Evolutionary conservation across 345 rosid species (phyloP).

Genomic region (Eutrema japonicum): DNA sequence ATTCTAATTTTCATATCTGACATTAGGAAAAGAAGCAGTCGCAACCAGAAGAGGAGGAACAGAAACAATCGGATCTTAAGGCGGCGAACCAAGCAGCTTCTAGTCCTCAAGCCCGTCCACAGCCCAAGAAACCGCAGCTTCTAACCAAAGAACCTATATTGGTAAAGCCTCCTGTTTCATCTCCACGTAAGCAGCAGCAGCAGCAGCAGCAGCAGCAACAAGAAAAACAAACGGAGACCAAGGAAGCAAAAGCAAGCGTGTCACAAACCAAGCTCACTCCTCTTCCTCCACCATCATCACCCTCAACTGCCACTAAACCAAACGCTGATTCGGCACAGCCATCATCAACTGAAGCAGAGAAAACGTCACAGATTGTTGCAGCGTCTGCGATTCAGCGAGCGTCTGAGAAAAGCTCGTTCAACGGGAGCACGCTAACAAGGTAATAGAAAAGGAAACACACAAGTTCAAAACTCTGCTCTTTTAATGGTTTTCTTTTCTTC

Average conservation of each 20-base stretch:
- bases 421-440: slow-evolving; percentile 29
- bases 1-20: not conserved
- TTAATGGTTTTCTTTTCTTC: slow-evolving; percentile 18
- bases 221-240: slow-evolving; percentile 37
- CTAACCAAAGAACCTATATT: slow-evolving; percentile 44
- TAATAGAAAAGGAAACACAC: slow-evolving; percentile 22
- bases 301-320: slow-evolving; percentile 34
- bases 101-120: slow-evolving; percentile 25
- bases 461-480: slow-evolving; percentile 5
- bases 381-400: slow-evolving; percentile 46
- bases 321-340: slow-evolving; percentile 35
- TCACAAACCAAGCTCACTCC: slow-evolving; percentile 36
- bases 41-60: slow-evolving; percentile 33
- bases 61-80: slow-evolving; percentile 39
- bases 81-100: slow-evolving; percentile 26
- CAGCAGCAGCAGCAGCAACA: slow-evolving; percentile 33
- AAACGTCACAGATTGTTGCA: slow-evolving; percentile 51
- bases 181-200: slow-evolving; percentile 32
- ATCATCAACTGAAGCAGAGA: slow-evolving; percentile 48
- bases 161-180: slow-evolving; percentile 38
- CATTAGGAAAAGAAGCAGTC: slow-evolving; percentile 50
- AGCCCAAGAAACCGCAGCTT: slow-evolving; percentile 38
- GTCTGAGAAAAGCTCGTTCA: slow-evolving; percentile 59
- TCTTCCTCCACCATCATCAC: slow-evolving; percentile 34
- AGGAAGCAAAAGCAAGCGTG: slow-evolving; percentile 38